A percentile compares a stretch with the other conserved stretches of the same genome.
Conservation (phyloP, 2,329 filamentous ascomycete genomes). For the Aspergillus pseudonomiae region DNA sequence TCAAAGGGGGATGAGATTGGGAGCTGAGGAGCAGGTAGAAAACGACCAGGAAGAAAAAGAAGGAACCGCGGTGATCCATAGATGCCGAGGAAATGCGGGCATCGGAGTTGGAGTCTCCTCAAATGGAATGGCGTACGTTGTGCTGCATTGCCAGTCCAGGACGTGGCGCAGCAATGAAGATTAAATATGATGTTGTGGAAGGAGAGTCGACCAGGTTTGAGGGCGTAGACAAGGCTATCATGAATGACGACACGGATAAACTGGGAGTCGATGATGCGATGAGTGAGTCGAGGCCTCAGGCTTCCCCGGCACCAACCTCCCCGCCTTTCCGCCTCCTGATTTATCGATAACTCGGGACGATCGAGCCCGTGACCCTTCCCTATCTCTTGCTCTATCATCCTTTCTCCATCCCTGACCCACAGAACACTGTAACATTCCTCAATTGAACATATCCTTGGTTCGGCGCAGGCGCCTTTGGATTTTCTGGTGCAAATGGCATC, state of each 20-base stretch:
- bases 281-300: constrained; percentile 28
- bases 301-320: constrained; percentile 8
- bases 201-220: neutral
- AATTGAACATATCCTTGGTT: neutral
- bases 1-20: constrained; percentile 45
- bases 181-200: constrained; percentile 1
- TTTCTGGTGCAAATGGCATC: constrained; percentile 56
- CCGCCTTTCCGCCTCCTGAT: constrained; percentile 16
- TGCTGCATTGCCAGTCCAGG: constrained; percentile 31
- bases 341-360: constrained; percentile 10
- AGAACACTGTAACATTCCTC: neutral
- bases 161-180: constrained; percentile 3
- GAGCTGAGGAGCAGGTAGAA: constrained; percentile 58
- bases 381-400: neutral
- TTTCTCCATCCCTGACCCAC: neutral
- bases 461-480: constrained; percentile 4
- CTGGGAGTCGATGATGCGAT: constrained; percentile 28
- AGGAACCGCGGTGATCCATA: constrained; percentile 53
- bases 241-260: constrained; percentile 13
- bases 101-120: constrained; percentile 27
- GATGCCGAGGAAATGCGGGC: constrained; percentile 31
- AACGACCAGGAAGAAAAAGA: constrained; percentile 54
- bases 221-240: neutral
- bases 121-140: constrained; percentile 22
- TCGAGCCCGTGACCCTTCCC: constrained; percentile 1